phyloP scores from a whole-genome alignment of 2,329 filamentous ascomycete species.

The Fusarium sp. region DNA sequence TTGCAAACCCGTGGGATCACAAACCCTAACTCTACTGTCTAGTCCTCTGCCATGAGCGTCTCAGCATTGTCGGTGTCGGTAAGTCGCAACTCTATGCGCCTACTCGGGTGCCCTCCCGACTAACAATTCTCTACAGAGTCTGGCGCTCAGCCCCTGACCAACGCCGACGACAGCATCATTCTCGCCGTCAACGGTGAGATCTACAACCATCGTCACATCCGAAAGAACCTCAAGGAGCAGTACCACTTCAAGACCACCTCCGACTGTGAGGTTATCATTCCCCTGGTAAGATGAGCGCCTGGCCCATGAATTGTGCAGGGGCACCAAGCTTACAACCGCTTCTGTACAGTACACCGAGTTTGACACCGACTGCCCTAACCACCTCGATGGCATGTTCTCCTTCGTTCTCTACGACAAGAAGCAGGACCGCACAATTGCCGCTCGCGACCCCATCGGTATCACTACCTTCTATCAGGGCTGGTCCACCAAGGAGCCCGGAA shows the following conservation, averaged over 20 bases:
- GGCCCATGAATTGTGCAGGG: not conserved
- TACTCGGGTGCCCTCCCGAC: conserved; percentile 19
- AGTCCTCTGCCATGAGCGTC: conserved; percentile 97
- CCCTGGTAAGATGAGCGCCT: conserved; percentile 72
- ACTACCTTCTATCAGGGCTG: conserved; percentile 98
- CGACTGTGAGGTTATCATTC: conserved; percentile 99
- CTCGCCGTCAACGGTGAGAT: conserved; percentile 99
- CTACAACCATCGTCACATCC: conserved; percentile 97
- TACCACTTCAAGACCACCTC: conserved; percentile 99
- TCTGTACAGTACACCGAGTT: conserved; percentile 83
- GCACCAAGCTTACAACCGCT: conserved; percentile 30
- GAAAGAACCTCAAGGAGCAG: conserved; percentile 83
- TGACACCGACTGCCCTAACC: conserved; percentile 90
- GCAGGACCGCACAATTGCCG: conserved; percentile 91
- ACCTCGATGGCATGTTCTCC: conserved; percentile 99
- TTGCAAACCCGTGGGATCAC: not conserved
- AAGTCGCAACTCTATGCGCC: conserved; percentile 55
- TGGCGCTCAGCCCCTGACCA: conserved; percentile 95
- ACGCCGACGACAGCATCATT: conserved; percentile 87
- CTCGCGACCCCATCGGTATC: conserved; percentile 95
- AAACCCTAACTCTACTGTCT: conserved; percentile 50
- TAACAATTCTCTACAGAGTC: conserved; percentile 72
- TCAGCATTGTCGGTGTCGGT: conserved; percentile 98
- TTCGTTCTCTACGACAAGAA: conserved; percentile 98
- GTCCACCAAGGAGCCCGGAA: conserved; percentile 82